A percentile compares a stretch with the other conserved stretches of the same genome.
Evolutionary conservation across 2,329 filamentous ascomycete species (phyloP).

Genomic region (Paecilomyces formosus): DNA sequence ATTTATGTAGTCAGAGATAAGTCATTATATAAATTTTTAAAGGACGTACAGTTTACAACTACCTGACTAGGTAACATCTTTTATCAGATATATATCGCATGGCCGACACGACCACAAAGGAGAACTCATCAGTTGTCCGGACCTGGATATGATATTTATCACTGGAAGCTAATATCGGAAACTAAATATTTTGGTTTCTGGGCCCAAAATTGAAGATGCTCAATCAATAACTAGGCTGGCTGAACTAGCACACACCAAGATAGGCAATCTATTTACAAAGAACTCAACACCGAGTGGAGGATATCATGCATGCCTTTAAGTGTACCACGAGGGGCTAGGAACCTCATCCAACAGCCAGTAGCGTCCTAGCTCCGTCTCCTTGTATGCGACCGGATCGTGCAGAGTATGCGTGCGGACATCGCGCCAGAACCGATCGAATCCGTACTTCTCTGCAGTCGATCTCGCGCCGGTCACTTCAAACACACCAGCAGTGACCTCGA

Average conservation of each 20-base stretch:
- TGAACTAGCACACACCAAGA: neutral
- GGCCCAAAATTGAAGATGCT: too few relatives aligned
- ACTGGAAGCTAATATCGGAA: too few relatives aligned
- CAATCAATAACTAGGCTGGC: too few relatives aligned
- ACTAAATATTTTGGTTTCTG: too few relatives aligned
- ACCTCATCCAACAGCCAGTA: constrained; percentile 51
- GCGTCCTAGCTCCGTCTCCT: constrained; percentile 55
- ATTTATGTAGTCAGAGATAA: too few relatives aligned
- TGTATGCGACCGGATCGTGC: constrained; percentile 62
- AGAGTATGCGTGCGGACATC: constrained; percentile 59
- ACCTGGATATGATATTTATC: too few relatives aligned
- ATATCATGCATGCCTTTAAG: constrained; percentile 24
- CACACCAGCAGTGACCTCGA: constrained; percentile 53
- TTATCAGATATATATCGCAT: too few relatives aligned
- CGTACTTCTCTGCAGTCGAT: constrained; percentile 51
- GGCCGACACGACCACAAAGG: too few relatives aligned
- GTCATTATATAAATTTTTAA: too few relatives aligned
- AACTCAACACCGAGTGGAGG: neutral
- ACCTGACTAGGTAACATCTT: too few relatives aligned
- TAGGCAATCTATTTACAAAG: neutral
- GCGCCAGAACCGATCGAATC: constrained; percentile 59
- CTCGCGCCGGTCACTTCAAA: constrained; percentile 59
- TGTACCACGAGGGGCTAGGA: constrained; percentile 57
- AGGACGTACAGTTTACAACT: too few relatives aligned
- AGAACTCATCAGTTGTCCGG: too few relatives aligned